Conservation (phyloP, 768 basidiomycete species). For the Mycena belliarum region DNA sequence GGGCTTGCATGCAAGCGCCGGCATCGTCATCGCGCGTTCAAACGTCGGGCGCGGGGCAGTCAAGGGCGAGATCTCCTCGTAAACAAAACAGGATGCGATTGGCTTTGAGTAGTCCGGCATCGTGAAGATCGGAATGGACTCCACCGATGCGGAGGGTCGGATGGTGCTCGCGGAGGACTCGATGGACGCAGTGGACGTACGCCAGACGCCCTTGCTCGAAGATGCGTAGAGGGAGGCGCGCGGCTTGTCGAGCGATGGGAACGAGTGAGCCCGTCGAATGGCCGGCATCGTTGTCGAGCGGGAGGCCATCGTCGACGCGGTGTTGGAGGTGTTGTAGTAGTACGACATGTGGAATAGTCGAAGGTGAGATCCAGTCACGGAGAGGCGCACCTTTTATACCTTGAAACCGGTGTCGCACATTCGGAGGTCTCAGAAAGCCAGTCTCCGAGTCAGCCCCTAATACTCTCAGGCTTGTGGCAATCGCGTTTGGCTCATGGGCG, state of each 20-base stretch:
- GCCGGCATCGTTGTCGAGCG: slow-evolving; percentile 11
- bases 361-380: too few relatives aligned
- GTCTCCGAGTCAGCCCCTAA: too few relatives aligned
- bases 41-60: not conserved
- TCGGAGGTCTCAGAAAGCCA: slow-evolving; percentile 9
- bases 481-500: not conserved
- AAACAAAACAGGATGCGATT: not conserved
- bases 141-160: not conserved
- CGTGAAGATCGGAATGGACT: slow-evolving; percentile 7
- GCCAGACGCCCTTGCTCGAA: slow-evolving; percentile 1
- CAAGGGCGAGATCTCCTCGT: not conserved
- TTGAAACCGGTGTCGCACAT: not conserved
- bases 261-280: not conserved
- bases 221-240: not conserved
- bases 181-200: not conserved
- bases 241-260: slow-evolving; percentile 5
- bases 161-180: not conserved
- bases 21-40: slow-evolving; percentile 8
- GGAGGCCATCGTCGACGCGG: not conserved
- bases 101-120: slow-evolving; percentile 4
- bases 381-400: slow-evolving; percentile 4
- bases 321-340: not conserved
- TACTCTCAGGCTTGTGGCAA: not conserved
- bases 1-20: not conserved
- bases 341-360: not conserved